Evolutionary conservation across 371 early-diverging fungal genomes (phyloP).

Genomic region (Syncephalastrum contaminatum): DNA sequence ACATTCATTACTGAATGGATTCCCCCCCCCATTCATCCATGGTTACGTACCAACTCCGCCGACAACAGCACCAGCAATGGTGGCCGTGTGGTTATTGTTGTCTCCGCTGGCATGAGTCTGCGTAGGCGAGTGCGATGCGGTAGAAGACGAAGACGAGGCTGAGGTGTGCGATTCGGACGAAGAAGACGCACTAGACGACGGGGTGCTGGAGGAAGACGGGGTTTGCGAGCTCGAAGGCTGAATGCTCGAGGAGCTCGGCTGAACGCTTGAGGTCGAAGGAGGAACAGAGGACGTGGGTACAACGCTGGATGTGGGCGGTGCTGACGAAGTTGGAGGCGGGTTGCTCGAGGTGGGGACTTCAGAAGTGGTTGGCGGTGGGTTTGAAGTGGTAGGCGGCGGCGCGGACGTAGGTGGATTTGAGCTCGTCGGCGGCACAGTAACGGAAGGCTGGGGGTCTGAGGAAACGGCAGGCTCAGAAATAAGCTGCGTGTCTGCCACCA

Average conservation of each 20-base stretch:
- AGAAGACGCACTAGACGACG: conserved; percentile 4
- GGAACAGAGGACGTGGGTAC: conserved; percentile 7
- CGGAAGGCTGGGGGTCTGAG: neutral
- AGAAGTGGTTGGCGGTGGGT: conserved; percentile 7
- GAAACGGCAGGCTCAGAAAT: neutral
- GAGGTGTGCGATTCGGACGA: neutral
- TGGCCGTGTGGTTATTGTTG: conserved; percentile 20
- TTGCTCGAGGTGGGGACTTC: conserved; percentile 7
- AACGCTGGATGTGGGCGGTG: conserved; percentile 1
- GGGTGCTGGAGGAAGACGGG: conserved; percentile 6
- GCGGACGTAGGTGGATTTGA: conserved; percentile 9
- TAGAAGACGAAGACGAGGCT: conserved; percentile 1
- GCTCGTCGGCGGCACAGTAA: neutral
- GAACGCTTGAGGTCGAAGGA: conserved; percentile 3
- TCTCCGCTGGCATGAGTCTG: neutral
- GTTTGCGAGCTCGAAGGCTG: neutral
- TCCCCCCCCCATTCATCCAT: neutral
- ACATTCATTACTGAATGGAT: neutral
- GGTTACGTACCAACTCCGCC: conserved; percentile 38
- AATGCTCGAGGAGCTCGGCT: neutral
- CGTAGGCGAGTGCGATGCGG: conserved; percentile 4
- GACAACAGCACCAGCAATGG: conserved; percentile 38
- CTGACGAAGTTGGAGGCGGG: conserved; percentile 6
- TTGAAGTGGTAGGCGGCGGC: conserved; percentile 7
- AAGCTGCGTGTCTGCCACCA: no score